Conservation (phyloP, 495 filamentous ascomycete genomes). For the Talaromyces ruber region DNA sequence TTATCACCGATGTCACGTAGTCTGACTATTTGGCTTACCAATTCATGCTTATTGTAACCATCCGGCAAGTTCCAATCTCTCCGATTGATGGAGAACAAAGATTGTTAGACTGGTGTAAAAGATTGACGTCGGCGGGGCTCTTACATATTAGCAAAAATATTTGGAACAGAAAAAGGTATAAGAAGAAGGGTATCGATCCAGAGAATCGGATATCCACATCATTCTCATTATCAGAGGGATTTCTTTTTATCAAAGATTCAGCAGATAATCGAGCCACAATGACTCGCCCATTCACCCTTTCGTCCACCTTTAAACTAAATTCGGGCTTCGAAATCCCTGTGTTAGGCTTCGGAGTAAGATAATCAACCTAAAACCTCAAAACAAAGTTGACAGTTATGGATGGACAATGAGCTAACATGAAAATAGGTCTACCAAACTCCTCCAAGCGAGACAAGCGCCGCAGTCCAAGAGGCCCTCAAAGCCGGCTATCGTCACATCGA, state of each 20-base stretch:
- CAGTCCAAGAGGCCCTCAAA: slow-evolving; percentile 55
- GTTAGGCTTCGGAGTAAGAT: slow-evolving; percentile 64
- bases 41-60: not conserved
- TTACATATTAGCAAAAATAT: no score
- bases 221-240: not conserved
- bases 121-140: no score
- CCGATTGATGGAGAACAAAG: no score
- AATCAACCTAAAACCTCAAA: not conserved
- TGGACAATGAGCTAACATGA: not conserved
- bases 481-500: slow-evolving; percentile 68
- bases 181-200: no score
- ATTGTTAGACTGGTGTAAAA: no score
- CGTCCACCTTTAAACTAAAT: slow-evolving; percentile 50
- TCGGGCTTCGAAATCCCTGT: slow-evolving; percentile 73
- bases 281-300: not conserved
- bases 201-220: not conserved
- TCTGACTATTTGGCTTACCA: not conserved
- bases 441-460: slow-evolving; percentile 43
- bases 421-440: slow-evolving; percentile 65
- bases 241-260: not conserved
- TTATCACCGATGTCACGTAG: no score
- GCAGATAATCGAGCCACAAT: not conserved
- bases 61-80: no score
- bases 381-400: no score
- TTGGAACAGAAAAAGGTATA: no score